These are phyloP conservation scores for Ophiostoma montium DNA, from an alignment of 2,329 filamentous ascomycete species.

Conservation along the genomic window DNA sequence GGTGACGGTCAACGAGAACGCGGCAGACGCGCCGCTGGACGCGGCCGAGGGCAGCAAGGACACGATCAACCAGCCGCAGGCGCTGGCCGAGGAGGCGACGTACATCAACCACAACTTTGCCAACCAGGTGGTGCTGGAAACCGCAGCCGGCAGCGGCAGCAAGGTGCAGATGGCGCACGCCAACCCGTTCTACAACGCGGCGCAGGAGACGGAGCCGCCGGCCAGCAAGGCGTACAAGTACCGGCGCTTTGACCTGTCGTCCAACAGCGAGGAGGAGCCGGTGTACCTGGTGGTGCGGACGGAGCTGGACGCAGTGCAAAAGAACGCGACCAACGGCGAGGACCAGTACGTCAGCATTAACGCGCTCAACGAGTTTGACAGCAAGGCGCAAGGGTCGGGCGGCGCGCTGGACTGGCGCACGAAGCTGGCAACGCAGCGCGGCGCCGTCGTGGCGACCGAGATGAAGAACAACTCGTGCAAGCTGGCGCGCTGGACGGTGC, in stretches of 20 bases:
- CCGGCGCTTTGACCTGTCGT: slow-evolving; percentile 86
- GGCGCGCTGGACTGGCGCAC: slow-evolving; percentile 93
- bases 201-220: slow-evolving; percentile 83
- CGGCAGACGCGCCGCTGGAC: slow-evolving; percentile 85
- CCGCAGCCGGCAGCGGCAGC: slow-evolving; percentile 35
- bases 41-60: slow-evolving; percentile 87
- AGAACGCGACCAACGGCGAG: slow-evolving; percentile 83
- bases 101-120: slow-evolving; percentile 99
- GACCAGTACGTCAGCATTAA: slow-evolving; percentile 88
- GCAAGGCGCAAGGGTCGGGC: slow-evolving; percentile 89
- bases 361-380: slow-evolving; percentile 97
- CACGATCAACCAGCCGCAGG: slow-evolving; percentile 80
- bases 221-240: slow-evolving; percentile 98
- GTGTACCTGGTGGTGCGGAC: slow-evolving; percentile 87
- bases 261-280: slow-evolving; percentile 89
- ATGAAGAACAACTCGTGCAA: slow-evolving; percentile 99
- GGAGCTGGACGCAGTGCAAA: slow-evolving; percentile 92
- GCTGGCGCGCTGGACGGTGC: slow-evolving; percentile 91
- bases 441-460: slow-evolving; percentile 94
- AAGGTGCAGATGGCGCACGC: slow-evolving; percentile 76
- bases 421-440: slow-evolving; percentile 86
- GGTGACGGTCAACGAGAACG: slow-evolving; percentile 98
- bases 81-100: slow-evolving; percentile 90
- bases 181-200: slow-evolving; percentile 94
- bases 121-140: slow-evolving; percentile 84